phyloP scores from a whole-genome alignment of 2,329 filamentous ascomycete genomes.

The Neofusicoccum cordaticola region DNA sequence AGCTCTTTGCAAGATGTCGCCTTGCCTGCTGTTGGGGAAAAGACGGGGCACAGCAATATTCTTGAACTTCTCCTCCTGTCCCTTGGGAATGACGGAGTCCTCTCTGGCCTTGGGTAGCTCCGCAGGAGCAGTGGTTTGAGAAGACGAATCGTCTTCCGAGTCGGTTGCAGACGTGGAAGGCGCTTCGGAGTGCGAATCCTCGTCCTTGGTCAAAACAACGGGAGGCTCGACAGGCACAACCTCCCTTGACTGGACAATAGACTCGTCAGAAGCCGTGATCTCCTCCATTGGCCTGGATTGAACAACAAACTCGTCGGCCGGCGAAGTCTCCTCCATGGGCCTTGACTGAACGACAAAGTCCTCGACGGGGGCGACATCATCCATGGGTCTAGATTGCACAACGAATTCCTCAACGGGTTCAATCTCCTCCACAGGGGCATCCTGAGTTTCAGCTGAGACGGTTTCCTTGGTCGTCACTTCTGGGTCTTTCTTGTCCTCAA shows the following conservation, averaged over 20 bases:
- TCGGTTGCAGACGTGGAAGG: not conserved
- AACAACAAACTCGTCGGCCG: too few species aligned
- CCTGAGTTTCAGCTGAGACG: not conserved
- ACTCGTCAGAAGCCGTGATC: not conserved
- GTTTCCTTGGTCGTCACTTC: not conserved
- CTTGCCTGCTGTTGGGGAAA: conserved; percentile 1
- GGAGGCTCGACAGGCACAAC: conserved; percentile 5
- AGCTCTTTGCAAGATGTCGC: not conserved
- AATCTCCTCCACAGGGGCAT: not conserved
- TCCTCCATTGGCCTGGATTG: not conserved
- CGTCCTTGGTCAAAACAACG: conserved; percentile 1
- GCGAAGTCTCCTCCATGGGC: too few species aligned
- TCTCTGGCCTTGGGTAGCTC: not conserved
- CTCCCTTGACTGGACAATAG: not conserved
- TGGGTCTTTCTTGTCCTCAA: not conserved
- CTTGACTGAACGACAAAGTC: not conserved
- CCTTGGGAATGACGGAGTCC: conserved; percentile 8
- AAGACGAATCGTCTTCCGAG: not conserved
- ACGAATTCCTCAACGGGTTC: not conserved
- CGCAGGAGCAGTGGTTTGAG: not conserved
- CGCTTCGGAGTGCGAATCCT: not conserved
- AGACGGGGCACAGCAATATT: not conserved
- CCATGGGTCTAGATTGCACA: not conserved
- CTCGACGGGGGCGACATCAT: not conserved
- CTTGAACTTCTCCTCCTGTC: not conserved